Base-by-base conservation (phyloP, 495 filamentous ascomycete genomes). In the Penicillium robsamsonii region DNA sequence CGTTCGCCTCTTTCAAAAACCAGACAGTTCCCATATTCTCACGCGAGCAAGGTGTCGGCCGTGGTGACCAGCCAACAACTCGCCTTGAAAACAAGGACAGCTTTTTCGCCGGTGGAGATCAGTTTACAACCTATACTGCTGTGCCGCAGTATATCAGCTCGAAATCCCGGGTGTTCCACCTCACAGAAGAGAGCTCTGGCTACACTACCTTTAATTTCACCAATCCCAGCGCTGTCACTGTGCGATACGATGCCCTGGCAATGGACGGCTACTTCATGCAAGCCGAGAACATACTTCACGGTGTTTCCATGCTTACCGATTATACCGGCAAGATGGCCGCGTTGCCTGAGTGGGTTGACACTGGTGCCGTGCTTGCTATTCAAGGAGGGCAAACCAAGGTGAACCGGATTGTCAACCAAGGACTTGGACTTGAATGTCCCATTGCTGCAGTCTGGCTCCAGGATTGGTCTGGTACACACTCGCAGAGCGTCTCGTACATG, bases 1-100 rank as follows among this genome's bases (percentile, higher is more conserved):
- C 66, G 15, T 69, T 67, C 22, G 64, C 66, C 0, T 69, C 66
- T 1, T 47, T 69, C 56, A 69, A 69, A 33, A 69, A 67, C 40
- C 64, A 64, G 29, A 57, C 66, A 0, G 59, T 67, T 13, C 64
- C 66, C 1, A 65, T 69, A 29, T 69, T 69, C 47, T 66, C 63
- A 0, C 58, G 66, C 7, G 66, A 69, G 37, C 60, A 64, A 40
- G 66, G 66, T 25, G 66, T 69, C 20, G 64, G 66, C 22, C 64
- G 66, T 30, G 66, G 66, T 5, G 66, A 69, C 17, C 54, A 69
- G 57, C 66, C 64, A 4, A 62, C 62, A 6, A 64, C 61, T 7
- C 17, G 31, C 3, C 54, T 67, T 2, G 59, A 67, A 31, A 58
- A 38, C n/a, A 42, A 55, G n/a, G 44, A 58, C 15, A 65, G 62